Conservation (phyloP, 441 rosid genomes). For the Hypseocharis bilobata region DNA sequence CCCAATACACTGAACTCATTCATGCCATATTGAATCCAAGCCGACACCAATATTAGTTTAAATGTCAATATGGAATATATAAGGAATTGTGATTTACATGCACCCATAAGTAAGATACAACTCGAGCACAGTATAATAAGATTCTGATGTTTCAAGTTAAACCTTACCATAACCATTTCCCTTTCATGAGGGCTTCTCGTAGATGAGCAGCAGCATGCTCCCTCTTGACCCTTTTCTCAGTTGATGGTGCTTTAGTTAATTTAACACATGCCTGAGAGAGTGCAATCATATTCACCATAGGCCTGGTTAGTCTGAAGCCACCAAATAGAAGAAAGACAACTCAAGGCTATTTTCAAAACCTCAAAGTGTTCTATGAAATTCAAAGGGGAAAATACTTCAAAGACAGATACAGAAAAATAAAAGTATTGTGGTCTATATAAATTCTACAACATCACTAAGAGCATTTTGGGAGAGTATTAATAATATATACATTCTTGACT, state of each 20-base stretch:
- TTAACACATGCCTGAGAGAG: conserved; percentile 49
- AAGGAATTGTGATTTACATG: not conserved
- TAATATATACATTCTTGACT: conserved; percentile 4
- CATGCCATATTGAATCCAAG: not conserved
- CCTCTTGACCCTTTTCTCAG: conserved; percentile 58
- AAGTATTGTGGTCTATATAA: not conserved
- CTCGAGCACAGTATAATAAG: not conserved
- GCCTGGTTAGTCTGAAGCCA: not conserved
- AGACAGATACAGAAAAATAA: not conserved
- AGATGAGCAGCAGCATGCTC: conserved; percentile 51
- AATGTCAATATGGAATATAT: not conserved
- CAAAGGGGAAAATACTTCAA: not conserved
- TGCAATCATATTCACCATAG: not conserved
- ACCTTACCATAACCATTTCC: conserved; percentile 89
- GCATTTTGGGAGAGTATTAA: conserved; percentile 6
- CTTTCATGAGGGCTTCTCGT: conserved; percentile 66
- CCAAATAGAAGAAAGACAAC: conserved; percentile 8
- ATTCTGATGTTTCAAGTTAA: conserved; percentile 11
- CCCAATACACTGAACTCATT: not conserved
- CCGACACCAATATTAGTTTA: not conserved
- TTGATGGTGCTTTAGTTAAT: conserved; percentile 34
- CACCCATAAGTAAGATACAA: not conserved
- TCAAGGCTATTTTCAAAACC: not conserved
- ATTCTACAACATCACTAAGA: conserved; percentile 2
- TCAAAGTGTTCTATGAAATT: not conserved